These are phyloP conservation scores for Quercus gilva DNA, from an alignment of 306 rosid genomes.

Conservation along the genomic window DNA sequence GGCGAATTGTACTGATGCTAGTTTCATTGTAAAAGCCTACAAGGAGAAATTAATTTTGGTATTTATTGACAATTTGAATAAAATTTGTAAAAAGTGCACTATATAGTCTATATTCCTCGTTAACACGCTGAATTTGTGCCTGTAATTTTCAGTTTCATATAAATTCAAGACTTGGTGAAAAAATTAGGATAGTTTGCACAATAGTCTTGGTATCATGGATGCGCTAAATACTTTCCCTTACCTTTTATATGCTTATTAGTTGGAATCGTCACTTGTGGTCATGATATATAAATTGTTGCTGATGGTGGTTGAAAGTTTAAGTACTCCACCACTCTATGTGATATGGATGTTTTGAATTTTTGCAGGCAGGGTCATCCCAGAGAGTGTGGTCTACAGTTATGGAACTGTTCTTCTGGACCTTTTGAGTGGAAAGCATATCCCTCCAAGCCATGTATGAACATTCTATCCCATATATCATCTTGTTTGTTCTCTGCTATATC, in stretches of 20 bases:
- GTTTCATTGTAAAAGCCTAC: neutral
- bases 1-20: neutral
- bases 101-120: neutral
- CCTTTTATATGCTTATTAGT: neutral
- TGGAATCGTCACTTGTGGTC: too few relatives aligned
- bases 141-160: neutral
- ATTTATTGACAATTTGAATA: neutral
- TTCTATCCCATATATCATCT: neutral
- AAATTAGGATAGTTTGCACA: neutral
- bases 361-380: constrained; percentile 85
- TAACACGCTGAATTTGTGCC: neutral
- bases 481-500: neutral
- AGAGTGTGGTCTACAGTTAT: constrained; percentile 87
- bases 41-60: neutral
- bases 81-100: neutral
- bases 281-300: neutral
- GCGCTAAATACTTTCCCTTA: neutral
- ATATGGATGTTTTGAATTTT: neutral
- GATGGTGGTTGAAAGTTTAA: neutral
- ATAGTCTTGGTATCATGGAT: neutral
- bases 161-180: neutral
- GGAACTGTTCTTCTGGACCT: constrained; percentile 87
- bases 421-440: constrained; percentile 91
- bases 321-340: neutral
- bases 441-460: constrained; percentile 81